Conservation (phyloP, 129 eudicot genomes). For the Centaurea solstitialis region DNA sequence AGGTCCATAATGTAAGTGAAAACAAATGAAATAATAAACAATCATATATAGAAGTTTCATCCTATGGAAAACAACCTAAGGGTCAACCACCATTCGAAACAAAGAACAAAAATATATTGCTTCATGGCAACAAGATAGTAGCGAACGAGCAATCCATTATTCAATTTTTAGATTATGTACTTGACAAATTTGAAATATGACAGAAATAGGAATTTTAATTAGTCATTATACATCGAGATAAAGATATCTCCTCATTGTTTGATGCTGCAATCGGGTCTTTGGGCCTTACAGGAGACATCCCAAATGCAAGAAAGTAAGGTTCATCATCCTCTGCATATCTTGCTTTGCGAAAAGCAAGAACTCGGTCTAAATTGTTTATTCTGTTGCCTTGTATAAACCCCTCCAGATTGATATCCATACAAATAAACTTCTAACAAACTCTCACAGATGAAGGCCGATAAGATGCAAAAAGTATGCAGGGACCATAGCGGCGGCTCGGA, state of each 20-base stretch:
- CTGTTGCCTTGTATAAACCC: constrained; percentile 22
- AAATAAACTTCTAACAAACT: constrained; percentile 28
- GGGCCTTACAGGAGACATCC: background rate
- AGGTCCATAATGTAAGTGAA: too few relatives aligned
- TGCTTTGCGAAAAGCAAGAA: constrained; percentile 31
- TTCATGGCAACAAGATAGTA: too few relatives aligned
- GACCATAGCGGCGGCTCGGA: constrained; percentile 32
- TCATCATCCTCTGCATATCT: constrained; percentile 28
- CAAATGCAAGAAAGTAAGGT: constrained; percentile 28
- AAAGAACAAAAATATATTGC: too few relatives aligned
- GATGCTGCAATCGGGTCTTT: background rate
- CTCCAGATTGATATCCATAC: constrained; percentile 19
- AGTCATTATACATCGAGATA: constrained; percentile 8
- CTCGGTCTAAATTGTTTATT: constrained; percentile 14
- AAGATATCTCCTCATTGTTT: background rate
- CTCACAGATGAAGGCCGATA: constrained; percentile 5
- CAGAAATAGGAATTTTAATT: background rate
- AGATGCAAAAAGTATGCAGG: constrained; percentile 16
- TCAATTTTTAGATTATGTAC: background rate
- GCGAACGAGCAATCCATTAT: too few relatives aligned
- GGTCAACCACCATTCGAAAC: too few relatives aligned
- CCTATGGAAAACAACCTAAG: too few relatives aligned
- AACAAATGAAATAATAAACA: too few relatives aligned
- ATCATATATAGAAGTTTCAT: too few relatives aligned
- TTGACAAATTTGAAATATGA: background rate